A percentile compares a stretch with the other conserved stretches of the same genome.
phyloP scores from a whole-genome alignment of 768 basidiomycete genomes.

The Rhodotorula taiwanensis region DNA sequence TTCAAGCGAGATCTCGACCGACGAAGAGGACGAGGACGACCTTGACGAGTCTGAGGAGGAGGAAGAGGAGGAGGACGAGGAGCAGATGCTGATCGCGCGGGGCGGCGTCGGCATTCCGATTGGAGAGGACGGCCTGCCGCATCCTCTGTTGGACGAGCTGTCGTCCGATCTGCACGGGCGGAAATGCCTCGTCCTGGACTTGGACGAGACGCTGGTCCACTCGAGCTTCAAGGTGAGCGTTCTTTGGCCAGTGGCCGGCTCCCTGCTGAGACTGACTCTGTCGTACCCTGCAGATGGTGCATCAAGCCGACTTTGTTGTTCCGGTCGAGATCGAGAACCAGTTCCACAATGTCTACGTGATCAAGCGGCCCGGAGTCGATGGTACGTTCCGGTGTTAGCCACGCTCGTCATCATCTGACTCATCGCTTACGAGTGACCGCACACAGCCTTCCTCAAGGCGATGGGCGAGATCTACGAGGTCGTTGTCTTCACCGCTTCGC shows the following conservation, averaged over 20 bases:
- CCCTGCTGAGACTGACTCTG: neutral
- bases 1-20: neutral
- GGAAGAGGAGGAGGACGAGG: constrained; percentile 66
- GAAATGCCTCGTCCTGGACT: constrained; percentile 92
- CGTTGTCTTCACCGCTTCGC: constrained; percentile 93
- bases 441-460: constrained; percentile 69
- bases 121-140: constrained; percentile 82
- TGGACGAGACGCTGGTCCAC: constrained; percentile 95
- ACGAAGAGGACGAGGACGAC: constrained; percentile 40
- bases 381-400: constrained; percentile 38
- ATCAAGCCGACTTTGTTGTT: constrained; percentile 93
- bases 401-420: neutral
- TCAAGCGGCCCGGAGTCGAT: constrained; percentile 97
- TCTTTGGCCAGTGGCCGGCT: neutral
- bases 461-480: constrained; percentile 99
- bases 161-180: constrained; percentile 71
- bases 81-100: constrained; percentile 76
- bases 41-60: constrained; percentile 71
- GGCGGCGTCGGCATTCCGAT: constrained; percentile 93
- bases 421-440: neutral
- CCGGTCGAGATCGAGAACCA: constrained; percentile 98
- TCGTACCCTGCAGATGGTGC: constrained; percentile 61
- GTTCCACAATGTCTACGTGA: constrained; percentile 97
- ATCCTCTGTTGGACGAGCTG: constrained; percentile 80
- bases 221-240: constrained; percentile 86